Base-by-base conservation (phyloP, 441 rosid species). In the Erodium texanum region DNA sequence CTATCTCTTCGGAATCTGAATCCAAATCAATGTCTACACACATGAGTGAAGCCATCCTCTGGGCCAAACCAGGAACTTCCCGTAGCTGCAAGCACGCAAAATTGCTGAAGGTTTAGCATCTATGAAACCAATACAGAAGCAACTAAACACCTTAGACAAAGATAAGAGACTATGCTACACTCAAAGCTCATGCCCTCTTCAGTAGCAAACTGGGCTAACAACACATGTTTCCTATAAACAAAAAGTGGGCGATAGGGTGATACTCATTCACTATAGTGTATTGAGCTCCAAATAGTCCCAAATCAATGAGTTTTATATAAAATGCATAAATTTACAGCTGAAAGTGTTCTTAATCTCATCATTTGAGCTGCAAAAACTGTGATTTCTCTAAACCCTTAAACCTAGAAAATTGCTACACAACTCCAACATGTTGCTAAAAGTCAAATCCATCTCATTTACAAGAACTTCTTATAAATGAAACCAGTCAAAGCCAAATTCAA, bases 41-140 rank as follows among this genome's bases (percentile, higher is more conserved):
- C 95, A 93, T 93, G 73, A 91, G 74, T 66, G 92, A 75, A 75
- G 86, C 93, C 99, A 93, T 90, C 79, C 97, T 85, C 87, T 84
- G 78, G 70, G 92, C 99, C 77, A 91, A 79, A 20, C 96, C 93
- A 3, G 92, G 90, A 62, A 93, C 80, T 75, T 88, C 93, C 80
- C 74, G 82, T 66, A 93, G 87, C 99, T 93, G 81, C 79, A 83
- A 76, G 66, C 68, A 68, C 74, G 68, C 80, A 48, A 20, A 67
- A 62, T 24, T 27, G 27, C 32, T 22, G 61, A 76, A 34, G 0
- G 23, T 65, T 76, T 48, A 69, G 14, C 16, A 68, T 50, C 9
- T 5, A 36, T 14, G 14, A 56, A 19, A 18, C 18, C 6, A 20
- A 24, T 27, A 64, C 62, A 38, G 59, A 59, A 20, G 59, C 2